phyloP scores from a whole-genome alignment of 768 basidiomycete genomes.

The Kwoniella newhampshirensis region DNA sequence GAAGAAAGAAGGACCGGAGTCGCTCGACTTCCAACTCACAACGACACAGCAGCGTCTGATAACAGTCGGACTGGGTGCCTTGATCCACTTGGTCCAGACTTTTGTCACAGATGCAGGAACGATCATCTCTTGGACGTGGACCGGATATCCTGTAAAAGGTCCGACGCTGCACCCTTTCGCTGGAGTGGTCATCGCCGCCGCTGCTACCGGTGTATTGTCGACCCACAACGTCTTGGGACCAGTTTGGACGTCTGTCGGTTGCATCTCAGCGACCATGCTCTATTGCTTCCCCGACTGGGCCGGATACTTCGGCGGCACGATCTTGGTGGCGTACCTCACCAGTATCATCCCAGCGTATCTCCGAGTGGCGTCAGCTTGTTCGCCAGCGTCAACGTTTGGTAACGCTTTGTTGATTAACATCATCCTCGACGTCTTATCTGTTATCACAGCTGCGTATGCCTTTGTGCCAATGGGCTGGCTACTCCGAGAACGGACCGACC shows the following conservation, averaged over 20 bases:
- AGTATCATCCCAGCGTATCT: constrained; percentile 64
- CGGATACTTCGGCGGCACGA: constrained; percentile 69
- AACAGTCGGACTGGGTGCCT: constrained; percentile 38
- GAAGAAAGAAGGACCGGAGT: constrained; percentile 2
- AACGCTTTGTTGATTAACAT: constrained; percentile 64
- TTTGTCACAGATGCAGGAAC: constrained; percentile 74
- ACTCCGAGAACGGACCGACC: constrained; percentile 73
- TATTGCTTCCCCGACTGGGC: constrained; percentile 66
- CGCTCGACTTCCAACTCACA: not conserved
- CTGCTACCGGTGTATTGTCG: constrained; percentile 60
- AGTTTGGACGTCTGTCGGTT: constrained; percentile 54
- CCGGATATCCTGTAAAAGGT: constrained; percentile 73
- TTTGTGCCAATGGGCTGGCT: constrained; percentile 78
- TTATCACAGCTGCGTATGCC: constrained; percentile 85
- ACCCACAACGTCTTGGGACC: constrained; percentile 4
- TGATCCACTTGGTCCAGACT: constrained; percentile 69
- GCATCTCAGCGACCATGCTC: constrained; percentile 60
- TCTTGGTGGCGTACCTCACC: constrained; percentile 62
- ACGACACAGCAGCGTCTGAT: constrained; percentile 14
- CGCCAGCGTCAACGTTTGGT: constrained; percentile 60
- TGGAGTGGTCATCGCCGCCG: constrained; percentile 66
- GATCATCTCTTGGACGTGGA: constrained; percentile 83
- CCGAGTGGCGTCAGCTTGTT: constrained; percentile 56
- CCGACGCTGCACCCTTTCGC: constrained; percentile 72
- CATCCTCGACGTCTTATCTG: constrained; percentile 66